Conservation (phyloP, 495 filamentous ascomycete species). For the Talaromyces borbonicus region DNA sequence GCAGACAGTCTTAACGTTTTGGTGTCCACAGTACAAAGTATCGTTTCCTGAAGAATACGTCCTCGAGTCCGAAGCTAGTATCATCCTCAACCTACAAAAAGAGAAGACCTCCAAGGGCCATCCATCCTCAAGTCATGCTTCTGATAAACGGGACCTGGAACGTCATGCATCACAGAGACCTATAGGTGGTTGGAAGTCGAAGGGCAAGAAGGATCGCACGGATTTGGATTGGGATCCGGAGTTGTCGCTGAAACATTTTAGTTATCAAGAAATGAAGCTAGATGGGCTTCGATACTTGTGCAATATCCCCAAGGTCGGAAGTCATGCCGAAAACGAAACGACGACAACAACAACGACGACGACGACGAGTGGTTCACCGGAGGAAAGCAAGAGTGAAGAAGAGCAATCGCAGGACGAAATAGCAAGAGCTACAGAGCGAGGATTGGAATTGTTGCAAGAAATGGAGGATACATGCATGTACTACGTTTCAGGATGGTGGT, state of each 20-base stretch:
- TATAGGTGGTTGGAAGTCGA: neutral
- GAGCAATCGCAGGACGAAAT: constrained; percentile 63
- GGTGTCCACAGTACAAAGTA: constrained; percentile 59
- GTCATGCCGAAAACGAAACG: constrained; percentile 20
- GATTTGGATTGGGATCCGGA: constrained; percentile 2
- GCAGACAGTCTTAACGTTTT: neutral
- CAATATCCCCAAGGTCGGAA: constrained; percentile 63
- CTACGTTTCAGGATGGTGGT: constrained; percentile 92
- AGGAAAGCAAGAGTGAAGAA: constrained; percentile 19
- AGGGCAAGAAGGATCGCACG: neutral
- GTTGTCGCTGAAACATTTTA: constrained; percentile 1
- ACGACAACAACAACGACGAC: constrained; percentile 24
- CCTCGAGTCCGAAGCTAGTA: constrained; percentile 57
- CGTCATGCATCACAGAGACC: constrained; percentile 4
- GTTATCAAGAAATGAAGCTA: constrained; percentile 52
- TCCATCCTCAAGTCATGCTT: neutral
- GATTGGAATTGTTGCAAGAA: constrained; percentile 80
- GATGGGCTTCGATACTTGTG: constrained; percentile 69
- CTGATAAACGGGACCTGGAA: constrained; percentile 1
- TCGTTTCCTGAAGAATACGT: constrained; percentile 67
- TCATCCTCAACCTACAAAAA: constrained; percentile 38
- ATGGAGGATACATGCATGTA: constrained; percentile 86
- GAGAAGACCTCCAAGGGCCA: neutral
- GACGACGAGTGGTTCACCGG: too few species aligned
- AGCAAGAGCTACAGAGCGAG: constrained; percentile 68